phyloP scores from a whole-genome alignment of 164 flowering plant species.

The Vitis riparia region DNA sequence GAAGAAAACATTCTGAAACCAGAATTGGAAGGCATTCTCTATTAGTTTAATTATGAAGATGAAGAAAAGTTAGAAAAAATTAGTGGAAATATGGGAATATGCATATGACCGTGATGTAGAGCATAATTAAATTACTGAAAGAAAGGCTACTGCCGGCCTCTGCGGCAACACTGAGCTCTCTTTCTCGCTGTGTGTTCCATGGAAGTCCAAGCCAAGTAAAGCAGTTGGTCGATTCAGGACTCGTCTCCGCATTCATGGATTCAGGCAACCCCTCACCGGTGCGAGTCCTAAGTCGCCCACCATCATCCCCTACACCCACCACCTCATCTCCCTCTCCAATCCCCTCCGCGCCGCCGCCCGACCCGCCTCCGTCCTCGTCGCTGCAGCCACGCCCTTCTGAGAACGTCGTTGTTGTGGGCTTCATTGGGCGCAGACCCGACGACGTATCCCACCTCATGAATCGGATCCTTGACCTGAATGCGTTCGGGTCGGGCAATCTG shows the following conservation, averaged over 20 bases:
- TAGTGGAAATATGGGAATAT: no score
- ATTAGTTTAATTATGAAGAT: no score
- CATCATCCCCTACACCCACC: constrained; percentile 16
- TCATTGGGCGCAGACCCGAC: constrained; percentile 50
- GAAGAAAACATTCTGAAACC: no score
- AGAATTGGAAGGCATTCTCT: no score
- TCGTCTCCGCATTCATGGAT: constrained; percentile 11
- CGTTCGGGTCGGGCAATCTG: constrained; percentile 66
- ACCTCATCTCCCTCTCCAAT: constrained; percentile 18
- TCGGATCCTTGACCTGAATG: constrained; percentile 62
- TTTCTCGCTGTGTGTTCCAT: no score
- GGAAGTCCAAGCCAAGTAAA: no score
- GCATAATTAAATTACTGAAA: no score
- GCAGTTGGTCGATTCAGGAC: no score
- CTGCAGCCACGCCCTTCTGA: constrained; percentile 28
- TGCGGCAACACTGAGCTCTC: no score
- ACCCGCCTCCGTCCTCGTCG: constrained; percentile 11
- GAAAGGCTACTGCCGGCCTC: no score
- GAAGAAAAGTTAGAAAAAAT: no score
- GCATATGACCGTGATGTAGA: no score
- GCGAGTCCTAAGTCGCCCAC: constrained; percentile 45
- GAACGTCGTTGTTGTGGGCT: constrained; percentile 81
- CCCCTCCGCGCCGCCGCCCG: constrained; percentile 17
- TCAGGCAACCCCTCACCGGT: constrained; percentile 29
- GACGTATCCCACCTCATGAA: constrained; percentile 61